Base-by-base conservation (phyloP, 208 protist species). In the Porcisia deanei region DNA sequence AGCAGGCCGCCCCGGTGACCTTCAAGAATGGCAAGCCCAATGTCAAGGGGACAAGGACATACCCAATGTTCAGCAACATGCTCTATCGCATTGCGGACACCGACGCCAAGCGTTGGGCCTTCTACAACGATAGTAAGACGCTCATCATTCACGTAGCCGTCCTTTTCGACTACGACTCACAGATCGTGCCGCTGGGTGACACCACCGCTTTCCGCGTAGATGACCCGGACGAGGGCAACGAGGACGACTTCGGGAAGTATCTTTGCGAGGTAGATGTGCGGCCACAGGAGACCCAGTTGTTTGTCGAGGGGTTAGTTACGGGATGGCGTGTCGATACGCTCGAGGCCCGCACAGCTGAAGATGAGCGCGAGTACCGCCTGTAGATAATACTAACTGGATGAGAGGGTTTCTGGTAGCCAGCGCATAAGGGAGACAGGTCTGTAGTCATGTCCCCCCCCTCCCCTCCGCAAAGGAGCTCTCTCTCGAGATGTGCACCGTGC, bases 141-240 rank as follows among this genome's bases (percentile, higher is more conserved):
- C 83, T 89, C 39, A 87, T 87, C 59, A 88, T 96, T 9, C 91
- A 96, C 68, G 88, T 96, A 68, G 88, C 88, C 71, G 85, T 96
- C 22, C 82, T 96, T 71, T 96, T 96, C 65, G 89, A 96, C 73
- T 94, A 93, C 75, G 91, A 96, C 78, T 90, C 81, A 43, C 85
- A 91, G 60, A 87, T 96, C 68, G 79, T 88, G 14, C 89, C 91
- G n/a, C 83, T 96, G 0, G 91, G 86, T 37, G 77, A 85, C 49
- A 90, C 89, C 57, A 88, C 79, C 57, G 89, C 87, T 67, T 91
- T 91, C 79, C 89, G 91, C 63, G 89, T 94, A 20, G 89, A 94
- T 63, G 89, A 94, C 59, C 91, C 91, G 9, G 84, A 93, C 20
- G 84, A 90, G 37, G 91, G 91, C 69, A 82, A 87, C 49, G 89